A percentile compares a stretch with the other conserved stretches of the same genome.
Conservation (phyloP, 2,329 filamentous ascomycete species). For the Domatiomyces catenatus region DNA sequence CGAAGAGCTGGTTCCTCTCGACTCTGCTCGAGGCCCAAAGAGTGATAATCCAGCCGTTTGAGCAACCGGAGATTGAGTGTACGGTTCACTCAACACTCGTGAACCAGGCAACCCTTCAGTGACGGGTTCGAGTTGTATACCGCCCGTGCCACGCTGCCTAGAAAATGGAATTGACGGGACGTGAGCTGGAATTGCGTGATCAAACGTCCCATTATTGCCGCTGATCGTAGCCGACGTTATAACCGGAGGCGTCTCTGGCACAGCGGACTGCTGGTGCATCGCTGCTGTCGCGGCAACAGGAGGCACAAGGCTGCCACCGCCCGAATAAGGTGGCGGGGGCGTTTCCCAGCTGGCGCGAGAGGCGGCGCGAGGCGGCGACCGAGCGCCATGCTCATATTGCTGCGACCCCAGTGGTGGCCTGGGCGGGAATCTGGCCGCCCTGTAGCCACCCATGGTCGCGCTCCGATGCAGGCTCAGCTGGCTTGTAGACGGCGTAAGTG, state of each 20-base stretch:
- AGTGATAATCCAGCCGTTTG: neutral
- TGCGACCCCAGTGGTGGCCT: constrained; percentile 21
- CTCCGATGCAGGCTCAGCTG: constrained; percentile 11
- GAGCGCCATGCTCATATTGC: constrained; percentile 8
- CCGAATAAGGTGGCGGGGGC: constrained; percentile 15
- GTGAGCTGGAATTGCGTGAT: neutral
- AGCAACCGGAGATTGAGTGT: neutral
- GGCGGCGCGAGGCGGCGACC: constrained; percentile 9
- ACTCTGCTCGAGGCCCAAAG: neutral
- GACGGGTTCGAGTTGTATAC: neutral
- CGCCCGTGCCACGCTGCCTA: neutral
- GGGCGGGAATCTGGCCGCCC: constrained; percentile 47
- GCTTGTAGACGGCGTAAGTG: constrained; percentile 1
- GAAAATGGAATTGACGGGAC: neutral
- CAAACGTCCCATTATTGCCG: neutral
- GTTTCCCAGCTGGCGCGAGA: constrained; percentile 13
- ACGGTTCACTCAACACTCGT: neutral
- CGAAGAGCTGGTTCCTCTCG: neutral
- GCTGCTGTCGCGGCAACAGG: too few relatives aligned
- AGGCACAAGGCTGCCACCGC: neutral
- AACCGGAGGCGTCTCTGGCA: neutral
- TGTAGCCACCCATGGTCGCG: constrained; percentile 50
- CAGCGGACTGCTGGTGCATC: neutral
- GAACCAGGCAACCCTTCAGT: neutral
- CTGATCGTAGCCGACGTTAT: neutral